A percentile compares a stretch with the other conserved stretches of the same genome.
Conservation (phyloP, 768 basidiomycete genomes). For the Suillus bovinus region DNA sequence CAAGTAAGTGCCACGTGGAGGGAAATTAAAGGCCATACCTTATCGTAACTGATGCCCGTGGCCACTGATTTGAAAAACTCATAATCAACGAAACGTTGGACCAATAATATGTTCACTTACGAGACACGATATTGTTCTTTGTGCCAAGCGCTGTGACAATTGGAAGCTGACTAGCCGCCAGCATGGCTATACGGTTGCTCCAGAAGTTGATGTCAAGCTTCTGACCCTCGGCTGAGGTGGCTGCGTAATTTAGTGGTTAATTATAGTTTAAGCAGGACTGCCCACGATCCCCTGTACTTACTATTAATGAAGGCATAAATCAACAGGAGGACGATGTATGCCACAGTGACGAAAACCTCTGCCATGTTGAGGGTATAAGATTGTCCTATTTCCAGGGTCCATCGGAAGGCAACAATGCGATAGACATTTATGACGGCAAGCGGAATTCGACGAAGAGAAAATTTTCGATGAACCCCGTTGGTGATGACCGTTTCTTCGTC, state of each 20-base stretch:
- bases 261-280: neutral
- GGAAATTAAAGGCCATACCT: constrained; percentile 12
- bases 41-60: constrained; percentile 30
- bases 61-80: constrained; percentile 19
- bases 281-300: constrained; percentile 27
- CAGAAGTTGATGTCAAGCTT: constrained; percentile 22
- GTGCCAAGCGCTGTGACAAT: constrained; percentile 47
- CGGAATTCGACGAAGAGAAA: constrained; percentile 42
- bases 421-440: constrained; percentile 43
- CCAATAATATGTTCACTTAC: constrained; percentile 21
- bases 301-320: constrained; percentile 46
- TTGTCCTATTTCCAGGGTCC: constrained; percentile 45
- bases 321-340: constrained; percentile 47
- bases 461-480: constrained; percentile 21
- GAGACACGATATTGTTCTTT: constrained; percentile 49
- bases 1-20: neutral
- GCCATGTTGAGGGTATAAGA: constrained; percentile 37
- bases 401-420: constrained; percentile 51
- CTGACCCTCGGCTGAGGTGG: neutral
- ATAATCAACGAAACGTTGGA: too few species aligned
- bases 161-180: constrained; percentile 41
- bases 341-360: constrained; percentile 47
- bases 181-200: constrained; percentile 28
- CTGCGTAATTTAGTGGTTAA: constrained; percentile 10
- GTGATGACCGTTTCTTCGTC: constrained; percentile 22